phyloP scores from a whole-genome alignment of 1,284 basidiomycete genomes.

The Rhodotorula sp. region DNA sequence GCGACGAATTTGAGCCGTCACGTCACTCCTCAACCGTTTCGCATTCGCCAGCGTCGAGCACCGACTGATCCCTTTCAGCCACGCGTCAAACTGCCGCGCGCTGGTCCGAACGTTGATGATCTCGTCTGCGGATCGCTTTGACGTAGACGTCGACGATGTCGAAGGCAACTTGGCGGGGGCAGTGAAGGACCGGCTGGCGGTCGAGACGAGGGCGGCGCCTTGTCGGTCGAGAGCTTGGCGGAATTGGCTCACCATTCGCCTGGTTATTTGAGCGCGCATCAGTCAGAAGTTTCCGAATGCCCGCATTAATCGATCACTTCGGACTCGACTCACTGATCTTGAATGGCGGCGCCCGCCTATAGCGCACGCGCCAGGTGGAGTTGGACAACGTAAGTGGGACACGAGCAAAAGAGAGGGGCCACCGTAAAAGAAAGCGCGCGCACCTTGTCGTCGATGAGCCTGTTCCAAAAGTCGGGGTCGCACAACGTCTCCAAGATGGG shows the following conservation, averaged over 20 bases:
- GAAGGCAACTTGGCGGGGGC: background rate
- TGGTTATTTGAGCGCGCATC: background rate
- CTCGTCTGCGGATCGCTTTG: slow-evolving; percentile 13
- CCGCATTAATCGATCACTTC: background rate
- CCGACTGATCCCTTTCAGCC: slow-evolving; percentile 75
- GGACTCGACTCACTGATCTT: slow-evolving; percentile 67
- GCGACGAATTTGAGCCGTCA: slow-evolving; percentile 78
- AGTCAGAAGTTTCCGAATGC: background rate
- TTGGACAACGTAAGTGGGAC: background rate
- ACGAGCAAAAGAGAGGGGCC: no score
- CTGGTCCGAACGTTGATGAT: slow-evolving; percentile 45
- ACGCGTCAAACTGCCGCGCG: slow-evolving; percentile 79
- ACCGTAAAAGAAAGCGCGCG: slow-evolving; percentile 41
- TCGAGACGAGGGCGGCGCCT: slow-evolving; percentile 5
- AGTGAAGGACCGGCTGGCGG: background rate
- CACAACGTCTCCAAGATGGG: slow-evolving; percentile 87
- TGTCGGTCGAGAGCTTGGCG: slow-evolving; percentile 53
- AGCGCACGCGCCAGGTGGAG: slow-evolving; percentile 13
- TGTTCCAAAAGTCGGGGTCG: slow-evolving; percentile 96
- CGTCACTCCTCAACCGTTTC: slow-evolving; percentile 81
- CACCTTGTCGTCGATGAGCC: slow-evolving; percentile 82
- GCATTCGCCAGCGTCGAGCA: slow-evolving; percentile 82
- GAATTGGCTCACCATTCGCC: slow-evolving; percentile 55
- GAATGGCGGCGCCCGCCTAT: slow-evolving; percentile 80
- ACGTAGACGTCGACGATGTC: background rate